Conservation (phyloP, 2,329 filamentous ascomycete genomes). For the Emergomyces orientalis region DNA sequence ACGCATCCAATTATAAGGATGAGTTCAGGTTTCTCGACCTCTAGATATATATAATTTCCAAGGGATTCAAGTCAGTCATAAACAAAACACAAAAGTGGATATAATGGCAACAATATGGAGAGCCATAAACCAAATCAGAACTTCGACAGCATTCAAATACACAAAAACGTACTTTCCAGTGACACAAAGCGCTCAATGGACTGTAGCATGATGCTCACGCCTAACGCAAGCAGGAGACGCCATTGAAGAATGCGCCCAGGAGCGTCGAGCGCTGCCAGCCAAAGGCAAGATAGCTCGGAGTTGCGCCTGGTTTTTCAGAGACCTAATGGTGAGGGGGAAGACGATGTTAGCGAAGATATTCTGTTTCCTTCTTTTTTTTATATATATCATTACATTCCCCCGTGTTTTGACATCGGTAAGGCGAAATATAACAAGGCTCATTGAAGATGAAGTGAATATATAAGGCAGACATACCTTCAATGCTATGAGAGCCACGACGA, state of each 20-base stretch:
- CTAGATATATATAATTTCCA: constrained; percentile 30
- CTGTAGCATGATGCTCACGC: constrained; percentile 63
- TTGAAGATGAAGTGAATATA: background rate
- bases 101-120: background rate
- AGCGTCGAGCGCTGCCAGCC: constrained; percentile 70
- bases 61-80: background rate
- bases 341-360: background rate
- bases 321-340: constrained; percentile 35
- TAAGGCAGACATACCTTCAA: constrained; percentile 43
- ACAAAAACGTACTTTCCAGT: constrained; percentile 39
- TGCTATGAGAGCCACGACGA: constrained; percentile 54
- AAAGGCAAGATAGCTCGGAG: constrained; percentile 53
- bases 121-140: background rate
- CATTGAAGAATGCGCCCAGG: constrained; percentile 72
- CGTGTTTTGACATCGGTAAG: no score
- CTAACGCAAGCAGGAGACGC: constrained; percentile 61
- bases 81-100: background rate
- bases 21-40: constrained; percentile 53
- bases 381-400: background rate
- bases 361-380: background rate
- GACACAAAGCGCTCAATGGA: constrained; percentile 60
- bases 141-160: background rate
- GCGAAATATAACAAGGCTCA: no score
- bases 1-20: constrained; percentile 62
- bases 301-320: constrained; percentile 45